These are phyloP conservation scores for Curvularia verruculosa DNA, from an alignment of 2,329 filamentous ascomycete genomes.

Conservation along the genomic window DNA sequence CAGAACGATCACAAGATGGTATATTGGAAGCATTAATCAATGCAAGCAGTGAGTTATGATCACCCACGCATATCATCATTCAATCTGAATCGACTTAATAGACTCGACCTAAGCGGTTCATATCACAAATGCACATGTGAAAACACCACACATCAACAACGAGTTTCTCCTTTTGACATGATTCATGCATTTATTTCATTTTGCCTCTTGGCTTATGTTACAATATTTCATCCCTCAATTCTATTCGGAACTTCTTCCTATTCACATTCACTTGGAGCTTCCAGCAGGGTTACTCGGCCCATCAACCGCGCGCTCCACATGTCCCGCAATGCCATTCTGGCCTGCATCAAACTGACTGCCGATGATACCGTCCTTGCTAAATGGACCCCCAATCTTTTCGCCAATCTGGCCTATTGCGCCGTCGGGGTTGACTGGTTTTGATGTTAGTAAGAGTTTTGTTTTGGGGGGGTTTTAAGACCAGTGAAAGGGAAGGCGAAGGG, in stretches of 20 bases:
- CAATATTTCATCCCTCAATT: too few relatives aligned
- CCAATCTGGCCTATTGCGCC: conserved; percentile 60
- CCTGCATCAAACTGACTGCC: conserved; percentile 62
- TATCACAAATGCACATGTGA: neutral
- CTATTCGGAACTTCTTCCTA: too few relatives aligned
- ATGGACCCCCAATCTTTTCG: conserved; percentile 55
- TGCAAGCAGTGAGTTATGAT: neutral
- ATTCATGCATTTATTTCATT: neutral
- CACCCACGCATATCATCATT: neutral
- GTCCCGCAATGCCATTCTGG: conserved; percentile 60
- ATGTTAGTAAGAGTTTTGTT: too few relatives aligned
- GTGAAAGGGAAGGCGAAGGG: neutral
- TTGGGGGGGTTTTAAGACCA: too few relatives aligned
- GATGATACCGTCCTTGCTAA: conserved; percentile 58
- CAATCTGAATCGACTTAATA: neutral
- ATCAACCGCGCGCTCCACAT: conserved; percentile 57
- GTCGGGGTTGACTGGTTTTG: conserved; percentile 49
- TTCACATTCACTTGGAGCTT: conserved; percentile 25
- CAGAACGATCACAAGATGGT: neutral
- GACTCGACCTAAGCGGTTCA: neutral
- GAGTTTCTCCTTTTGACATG: neutral
- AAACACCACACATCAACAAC: neutral
- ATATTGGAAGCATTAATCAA: neutral
- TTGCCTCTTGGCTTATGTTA: conserved; percentile 14
- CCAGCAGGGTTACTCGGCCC: conserved; percentile 49